Conservation (phyloP, 257 asterid genomes). For the Fraxinus quadrangulata region DNA sequence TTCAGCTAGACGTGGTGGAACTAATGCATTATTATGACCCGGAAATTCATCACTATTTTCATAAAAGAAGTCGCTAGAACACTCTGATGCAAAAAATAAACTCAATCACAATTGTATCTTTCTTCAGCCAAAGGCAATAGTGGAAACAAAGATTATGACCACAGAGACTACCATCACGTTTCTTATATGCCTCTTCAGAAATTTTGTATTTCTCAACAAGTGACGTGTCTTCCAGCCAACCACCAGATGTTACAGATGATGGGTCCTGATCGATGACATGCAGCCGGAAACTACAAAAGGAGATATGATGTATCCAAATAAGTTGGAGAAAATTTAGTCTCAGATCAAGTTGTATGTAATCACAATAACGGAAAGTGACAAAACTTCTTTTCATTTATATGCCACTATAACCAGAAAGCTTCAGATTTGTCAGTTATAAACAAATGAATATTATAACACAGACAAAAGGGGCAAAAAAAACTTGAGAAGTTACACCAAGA, state of each 20-base stretch:
- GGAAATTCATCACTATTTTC: slow-evolving; percentile 1
- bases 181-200: slow-evolving; percentile 87
- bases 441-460: background rate
- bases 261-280: slow-evolving; percentile 91
- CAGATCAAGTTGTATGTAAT: background rate
- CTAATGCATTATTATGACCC: slow-evolving; percentile 15
- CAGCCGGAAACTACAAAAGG: slow-evolving; percentile 60
- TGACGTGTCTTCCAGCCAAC: slow-evolving; percentile 97
- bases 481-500: background rate
- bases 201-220: slow-evolving; percentile 93
- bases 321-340: background rate
- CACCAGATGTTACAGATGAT: slow-evolving; percentile 89
- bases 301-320: slow-evolving; percentile 15
- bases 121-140: slow-evolving; percentile 9
- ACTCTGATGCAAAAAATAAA: background rate
- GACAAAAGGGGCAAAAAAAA: background rate
- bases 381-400: background rate
- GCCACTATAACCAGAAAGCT: background rate
- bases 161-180: slow-evolving; percentile 63
- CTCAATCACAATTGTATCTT: background rate
- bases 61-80: background rate
- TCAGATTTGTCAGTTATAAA: background rate
- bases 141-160: slow-evolving; percentile 9
- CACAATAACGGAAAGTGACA: background rate
- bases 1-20: slow-evolving; percentile 1